Conservation (phyloP, 2,329 filamentous ascomycete genomes). For the Apiospora saccharicola region DNA sequence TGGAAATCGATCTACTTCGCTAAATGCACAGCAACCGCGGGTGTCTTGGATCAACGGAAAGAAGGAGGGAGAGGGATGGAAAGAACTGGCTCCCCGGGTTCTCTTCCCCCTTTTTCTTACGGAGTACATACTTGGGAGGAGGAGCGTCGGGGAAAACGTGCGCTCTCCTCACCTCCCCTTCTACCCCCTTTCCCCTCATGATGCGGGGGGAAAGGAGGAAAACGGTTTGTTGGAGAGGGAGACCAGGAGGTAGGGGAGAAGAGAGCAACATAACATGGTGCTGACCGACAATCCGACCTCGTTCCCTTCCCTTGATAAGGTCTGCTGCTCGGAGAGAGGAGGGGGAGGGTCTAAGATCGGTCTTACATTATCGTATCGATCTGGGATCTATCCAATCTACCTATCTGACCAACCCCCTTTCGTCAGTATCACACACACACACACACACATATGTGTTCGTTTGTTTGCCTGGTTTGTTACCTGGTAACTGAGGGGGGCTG, state of each 20-base stretch:
- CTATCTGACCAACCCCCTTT: background rate
- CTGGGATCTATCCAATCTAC: background rate
- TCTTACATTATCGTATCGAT: constrained; percentile 6
- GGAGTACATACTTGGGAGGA: background rate
- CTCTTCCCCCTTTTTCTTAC: background rate
- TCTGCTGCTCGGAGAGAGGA: background rate
- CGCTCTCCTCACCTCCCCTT: background rate
- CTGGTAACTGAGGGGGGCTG: background rate
- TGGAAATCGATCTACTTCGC: too few relatives aligned
- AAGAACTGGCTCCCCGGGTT: background rate
- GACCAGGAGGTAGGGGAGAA: too few relatives aligned
- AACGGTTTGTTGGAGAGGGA: background rate
- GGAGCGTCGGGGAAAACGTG: background rate
- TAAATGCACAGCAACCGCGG: background rate
- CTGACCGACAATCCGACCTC: background rate
- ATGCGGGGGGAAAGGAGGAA: constrained; percentile 16
- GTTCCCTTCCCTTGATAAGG: constrained; percentile 1
- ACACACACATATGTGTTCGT: background rate
- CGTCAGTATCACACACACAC: background rate
- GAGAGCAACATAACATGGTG: too few relatives aligned
- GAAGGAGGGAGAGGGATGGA: background rate
- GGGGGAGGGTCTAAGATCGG: background rate
- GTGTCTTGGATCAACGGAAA: background rate
- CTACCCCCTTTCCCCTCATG: constrained; percentile 2
- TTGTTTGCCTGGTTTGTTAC: background rate